phyloP scores from a whole-genome alignment of 2,329 filamentous ascomycete genomes.

The Hypoxylon sp. region DNA sequence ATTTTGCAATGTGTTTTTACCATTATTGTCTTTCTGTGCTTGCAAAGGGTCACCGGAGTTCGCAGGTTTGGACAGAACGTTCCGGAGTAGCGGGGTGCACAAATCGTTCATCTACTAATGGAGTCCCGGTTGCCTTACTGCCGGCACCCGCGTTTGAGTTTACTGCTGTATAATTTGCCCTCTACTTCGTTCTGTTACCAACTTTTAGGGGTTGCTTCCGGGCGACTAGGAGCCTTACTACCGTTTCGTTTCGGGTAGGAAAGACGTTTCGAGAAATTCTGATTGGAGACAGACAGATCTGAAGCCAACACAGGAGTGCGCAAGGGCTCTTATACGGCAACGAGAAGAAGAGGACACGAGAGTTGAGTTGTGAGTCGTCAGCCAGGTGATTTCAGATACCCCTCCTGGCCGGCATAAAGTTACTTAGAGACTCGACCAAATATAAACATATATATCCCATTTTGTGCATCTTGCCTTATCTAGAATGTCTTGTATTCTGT shows the following conservation, averaged over 20 bases:
- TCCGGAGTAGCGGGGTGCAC: constrained; percentile 46
- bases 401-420: constrained; percentile 45
- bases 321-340: constrained; percentile 33
- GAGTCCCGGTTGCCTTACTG: constrained; percentile 28
- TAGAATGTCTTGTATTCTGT: not conserved
- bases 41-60: constrained; percentile 47
- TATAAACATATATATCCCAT: constrained; percentile 37
- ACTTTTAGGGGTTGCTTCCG: constrained; percentile 21
- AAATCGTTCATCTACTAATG: constrained; percentile 37
- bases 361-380: constrained; percentile 36
- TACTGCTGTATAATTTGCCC: constrained; percentile 47
- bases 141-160: constrained; percentile 33
- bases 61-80: constrained; percentile 48
- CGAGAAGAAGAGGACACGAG: constrained; percentile 24
- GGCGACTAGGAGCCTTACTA: constrained; percentile 25
- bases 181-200: constrained; percentile 33
- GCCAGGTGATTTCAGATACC: constrained; percentile 53
- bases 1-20: constrained; percentile 33
- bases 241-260: constrained; percentile 27
- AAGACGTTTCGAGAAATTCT: constrained; percentile 30
- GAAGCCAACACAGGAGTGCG: constrained; percentile 26
- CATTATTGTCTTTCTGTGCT: constrained; percentile 36
- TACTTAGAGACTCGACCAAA: constrained; percentile 40
- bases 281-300: constrained; percentile 30
- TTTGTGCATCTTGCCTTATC: constrained; percentile 10